These are phyloP conservation scores for Aureobasidium mangrovei DNA, from an alignment of 2,329 filamentous ascomycete genomes.

Conservation along the genomic window DNA sequence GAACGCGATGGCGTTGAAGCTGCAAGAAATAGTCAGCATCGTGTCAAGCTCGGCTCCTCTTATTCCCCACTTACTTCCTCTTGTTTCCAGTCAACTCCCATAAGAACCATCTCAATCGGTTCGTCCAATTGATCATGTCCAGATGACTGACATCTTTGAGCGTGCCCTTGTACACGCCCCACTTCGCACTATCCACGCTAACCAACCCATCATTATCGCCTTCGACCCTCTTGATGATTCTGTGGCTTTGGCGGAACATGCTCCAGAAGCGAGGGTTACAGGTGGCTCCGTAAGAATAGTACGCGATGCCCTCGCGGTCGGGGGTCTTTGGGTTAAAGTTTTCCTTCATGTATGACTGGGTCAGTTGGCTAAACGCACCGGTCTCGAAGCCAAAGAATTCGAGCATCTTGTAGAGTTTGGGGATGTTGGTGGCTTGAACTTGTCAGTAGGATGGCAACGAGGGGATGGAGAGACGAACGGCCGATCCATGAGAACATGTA, in stretches of 20 bases:
- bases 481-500: slow-evolving; percentile 52
- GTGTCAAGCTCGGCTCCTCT: not conserved
- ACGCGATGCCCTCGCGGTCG: slow-evolving; percentile 46
- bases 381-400: slow-evolving; percentile 48
- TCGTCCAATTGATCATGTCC: slow-evolving; percentile 60
- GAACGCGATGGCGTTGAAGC: slow-evolving; percentile 57
- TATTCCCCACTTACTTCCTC: slow-evolving; percentile 36
- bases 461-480: slow-evolving; percentile 25
- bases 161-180: slow-evolving; percentile 57
- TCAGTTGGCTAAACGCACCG: slow-evolving; percentile 54
- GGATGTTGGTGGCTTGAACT: slow-evolving; percentile 35
- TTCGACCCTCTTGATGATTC: slow-evolving; percentile 46
- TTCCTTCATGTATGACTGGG: slow-evolving; percentile 47
- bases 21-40: slow-evolving; percentile 23
- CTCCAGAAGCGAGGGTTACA: slow-evolving; percentile 48
- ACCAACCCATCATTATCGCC: slow-evolving; percentile 56
- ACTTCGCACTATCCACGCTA: slow-evolving; percentile 51
- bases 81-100: slow-evolving; percentile 48
- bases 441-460: slow-evolving; percentile 11
- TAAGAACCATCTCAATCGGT: slow-evolving; percentile 50
- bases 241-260: slow-evolving; percentile 49
- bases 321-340: slow-evolving; percentile 52
- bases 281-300: slow-evolving; percentile 55
- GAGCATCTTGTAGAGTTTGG: slow-evolving; percentile 48
- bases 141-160: slow-evolving; percentile 55